phyloP scores from a whole-genome alignment of 352 stramenopile genomes.

The Pythium pectinolyticum region DNA sequence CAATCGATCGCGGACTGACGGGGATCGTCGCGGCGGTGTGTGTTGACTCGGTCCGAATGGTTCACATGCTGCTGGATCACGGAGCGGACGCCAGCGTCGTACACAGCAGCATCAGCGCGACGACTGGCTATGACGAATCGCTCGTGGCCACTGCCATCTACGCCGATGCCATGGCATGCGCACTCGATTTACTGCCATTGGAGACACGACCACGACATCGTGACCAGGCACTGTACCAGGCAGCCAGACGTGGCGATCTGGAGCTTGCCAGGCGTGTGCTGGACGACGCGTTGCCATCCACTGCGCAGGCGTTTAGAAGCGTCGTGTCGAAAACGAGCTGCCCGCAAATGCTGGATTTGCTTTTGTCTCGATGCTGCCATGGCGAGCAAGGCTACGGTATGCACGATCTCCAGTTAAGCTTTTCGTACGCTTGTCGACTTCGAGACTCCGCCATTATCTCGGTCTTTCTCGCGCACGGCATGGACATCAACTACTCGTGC shows the following conservation, averaged over 20 bases:
- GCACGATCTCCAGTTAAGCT: not conserved
- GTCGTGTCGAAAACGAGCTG: not conserved
- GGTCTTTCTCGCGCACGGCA: not conserved
- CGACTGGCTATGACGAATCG: not conserved
- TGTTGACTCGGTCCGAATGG: not conserved
- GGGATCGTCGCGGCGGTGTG: not conserved
- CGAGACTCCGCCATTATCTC: not conserved
- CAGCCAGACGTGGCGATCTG: not conserved
- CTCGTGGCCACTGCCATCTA: not conserved
- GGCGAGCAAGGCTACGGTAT: not conserved
- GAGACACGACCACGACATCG: not conserved
- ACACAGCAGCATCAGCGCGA: not conserved
- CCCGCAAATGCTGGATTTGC: not conserved
- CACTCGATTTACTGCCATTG: not conserved
- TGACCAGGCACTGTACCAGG: not conserved
- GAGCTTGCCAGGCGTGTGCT: not conserved
- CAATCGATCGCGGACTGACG: not conserved
- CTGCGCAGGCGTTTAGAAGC: not conserved
- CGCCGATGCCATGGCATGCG: not conserved
- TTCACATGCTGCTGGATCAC: not conserved
- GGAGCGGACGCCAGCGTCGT: not conserved
- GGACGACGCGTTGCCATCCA: not conserved
- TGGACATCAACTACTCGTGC: not conserved
- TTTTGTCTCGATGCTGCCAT: not conserved
- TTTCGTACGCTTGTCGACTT: not conserved